Conservation (phyloP, 1,284 basidiomycete genomes). For the Boletus semigastroideus region DNA sequence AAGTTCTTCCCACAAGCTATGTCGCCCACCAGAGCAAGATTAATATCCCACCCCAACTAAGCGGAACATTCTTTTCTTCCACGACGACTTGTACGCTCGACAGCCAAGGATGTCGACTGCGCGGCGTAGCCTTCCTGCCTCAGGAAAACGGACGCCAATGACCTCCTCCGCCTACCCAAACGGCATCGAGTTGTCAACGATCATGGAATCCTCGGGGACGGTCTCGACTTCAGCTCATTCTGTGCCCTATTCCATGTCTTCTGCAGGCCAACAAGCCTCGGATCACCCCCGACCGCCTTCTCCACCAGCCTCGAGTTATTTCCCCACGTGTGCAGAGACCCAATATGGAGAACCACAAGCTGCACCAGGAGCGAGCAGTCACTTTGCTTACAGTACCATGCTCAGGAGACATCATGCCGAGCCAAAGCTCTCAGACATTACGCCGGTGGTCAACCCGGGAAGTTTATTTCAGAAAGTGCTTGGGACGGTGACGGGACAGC, state of each 20-base stretch:
- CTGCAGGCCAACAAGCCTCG: slow-evolving; percentile 6
- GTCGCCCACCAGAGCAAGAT: not conserved
- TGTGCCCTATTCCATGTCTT: slow-evolving; percentile 13
- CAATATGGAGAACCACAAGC: slow-evolving; percentile 52
- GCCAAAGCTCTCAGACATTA: slow-evolving; percentile 35
- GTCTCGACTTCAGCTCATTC: slow-evolving; percentile 27
- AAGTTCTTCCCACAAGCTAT: slow-evolving; percentile 17
- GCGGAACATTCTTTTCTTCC: not conserved
- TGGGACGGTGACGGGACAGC: slow-evolving; percentile 40
- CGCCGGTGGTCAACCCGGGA: slow-evolving; percentile 44
- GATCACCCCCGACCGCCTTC: slow-evolving; percentile 46
- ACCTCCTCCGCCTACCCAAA: slow-evolving; percentile 6
- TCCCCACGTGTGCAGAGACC: slow-evolving; percentile 53
- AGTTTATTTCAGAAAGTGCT: slow-evolving; percentile 44
- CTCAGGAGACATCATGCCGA: slow-evolving; percentile 65
- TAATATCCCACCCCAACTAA: too few relatives aligned
- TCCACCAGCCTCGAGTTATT: slow-evolving; percentile 78
- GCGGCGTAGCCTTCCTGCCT: slow-evolving; percentile 21
- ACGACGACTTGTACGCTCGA: not conserved
- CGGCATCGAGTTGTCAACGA: slow-evolving; percentile 15
- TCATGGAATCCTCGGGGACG: slow-evolving; percentile 10
- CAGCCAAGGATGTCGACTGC: slow-evolving; percentile 26
- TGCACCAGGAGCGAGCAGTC: slow-evolving; percentile 58
- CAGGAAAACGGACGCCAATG: slow-evolving; percentile 21
- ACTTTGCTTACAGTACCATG: slow-evolving; percentile 84